Percentiles rank a stretch among this genome's conserved stretches.
These are phyloP conservation scores for Ilex paraguariensis DNA, from an alignment of 305 asterid species.

Conservation along the genomic window DNA sequence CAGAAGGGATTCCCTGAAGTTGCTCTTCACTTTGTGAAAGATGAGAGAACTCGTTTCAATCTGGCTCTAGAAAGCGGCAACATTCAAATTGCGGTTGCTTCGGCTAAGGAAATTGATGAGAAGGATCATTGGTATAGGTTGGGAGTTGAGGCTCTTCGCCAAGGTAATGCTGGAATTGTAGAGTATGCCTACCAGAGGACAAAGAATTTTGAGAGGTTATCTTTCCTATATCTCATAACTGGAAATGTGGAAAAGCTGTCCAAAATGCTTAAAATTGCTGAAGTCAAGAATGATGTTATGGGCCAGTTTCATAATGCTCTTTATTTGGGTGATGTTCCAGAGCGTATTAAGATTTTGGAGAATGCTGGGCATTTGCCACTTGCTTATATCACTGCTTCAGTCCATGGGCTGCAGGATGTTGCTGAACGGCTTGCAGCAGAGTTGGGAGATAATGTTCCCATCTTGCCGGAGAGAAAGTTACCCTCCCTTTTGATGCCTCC, in stretches of 20 bases:
- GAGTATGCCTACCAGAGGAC: slow-evolving; percentile 85
- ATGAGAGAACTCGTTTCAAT: slow-evolving; percentile 62
- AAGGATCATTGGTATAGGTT: slow-evolving; percentile 82
- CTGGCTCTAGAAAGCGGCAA: slow-evolving; percentile 69
- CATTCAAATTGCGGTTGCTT: slow-evolving; percentile 66
- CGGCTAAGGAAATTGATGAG: slow-evolving; percentile 71
- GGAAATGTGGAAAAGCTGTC: slow-evolving; percentile 73
- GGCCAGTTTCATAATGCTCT: slow-evolving; percentile 85
- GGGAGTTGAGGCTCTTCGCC: slow-evolving; percentile 87
- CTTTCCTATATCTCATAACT: slow-evolving; percentile 69
- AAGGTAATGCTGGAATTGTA: slow-evolving; percentile 80
- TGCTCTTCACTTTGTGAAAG: slow-evolving; percentile 75
- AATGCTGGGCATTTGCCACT: slow-evolving; percentile 75
- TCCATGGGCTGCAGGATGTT: slow-evolving; percentile 60
- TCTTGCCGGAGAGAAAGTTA: slow-evolving; percentile 49
- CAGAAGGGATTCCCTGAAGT: slow-evolving; percentile 83
- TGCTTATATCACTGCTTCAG: slow-evolving; percentile 64
- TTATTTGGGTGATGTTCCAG: slow-evolving; percentile 73
- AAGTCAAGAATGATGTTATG: slow-evolving; percentile 78
- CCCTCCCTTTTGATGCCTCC: slow-evolving; percentile 72
- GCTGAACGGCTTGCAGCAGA: slow-evolving; percentile 60
- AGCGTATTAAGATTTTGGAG: slow-evolving; percentile 73
- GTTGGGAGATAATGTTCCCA: slow-evolving; percentile 58
- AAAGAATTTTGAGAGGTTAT: slow-evolving; percentile 70
- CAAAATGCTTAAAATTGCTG: slow-evolving; percentile 92